Evolutionary conservation across 108 stramenopile genomes (phyloP).

Genomic region (Cylindrotheca fusiformis): DNA sequence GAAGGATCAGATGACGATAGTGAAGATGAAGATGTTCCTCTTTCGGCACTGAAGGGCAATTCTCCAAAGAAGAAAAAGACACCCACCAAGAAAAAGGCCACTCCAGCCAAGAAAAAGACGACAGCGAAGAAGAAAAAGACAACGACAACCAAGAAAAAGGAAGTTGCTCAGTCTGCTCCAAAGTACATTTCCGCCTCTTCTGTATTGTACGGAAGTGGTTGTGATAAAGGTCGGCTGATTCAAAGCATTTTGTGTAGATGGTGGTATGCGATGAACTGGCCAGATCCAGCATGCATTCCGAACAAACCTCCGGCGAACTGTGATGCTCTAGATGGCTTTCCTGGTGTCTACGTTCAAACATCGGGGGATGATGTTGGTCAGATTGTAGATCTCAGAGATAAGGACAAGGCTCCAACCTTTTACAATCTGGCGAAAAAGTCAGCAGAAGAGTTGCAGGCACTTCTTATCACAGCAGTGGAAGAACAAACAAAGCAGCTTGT

Average conservation of each 20-base stretch:
- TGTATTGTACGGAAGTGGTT: constrained; percentile 44
- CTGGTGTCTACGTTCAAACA: constrained; percentile 90
- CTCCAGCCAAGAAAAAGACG: constrained; percentile 40
- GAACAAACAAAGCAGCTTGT: constrained; percentile 68
- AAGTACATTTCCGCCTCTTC: constrained; percentile 48
- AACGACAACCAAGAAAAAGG: constrained; percentile 17
- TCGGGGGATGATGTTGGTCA: constrained; percentile 71
- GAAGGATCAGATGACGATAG: constrained; percentile 42
- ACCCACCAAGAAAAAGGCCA: constrained; percentile 17
- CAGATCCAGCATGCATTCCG: constrained; percentile 50
- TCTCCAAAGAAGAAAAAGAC: constrained; percentile 33
- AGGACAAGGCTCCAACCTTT: constrained; percentile 55
- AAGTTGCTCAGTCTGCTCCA: constrained; percentile 5
- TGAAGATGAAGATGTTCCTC: constrained; percentile 68
- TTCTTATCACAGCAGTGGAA: constrained; percentile 63
- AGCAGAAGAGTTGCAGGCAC: constrained; percentile 61
- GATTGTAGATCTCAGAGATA: constrained; percentile 71
- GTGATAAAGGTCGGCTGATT: constrained; percentile 83
- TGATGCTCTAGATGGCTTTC: constrained; percentile 92
- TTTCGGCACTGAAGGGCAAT: constrained; percentile 46
- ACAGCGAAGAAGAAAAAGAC: constrained; percentile 34
- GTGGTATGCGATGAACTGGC: constrained; percentile 97
- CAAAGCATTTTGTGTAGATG: constrained; percentile 88
- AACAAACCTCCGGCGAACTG: constrained; percentile 61
- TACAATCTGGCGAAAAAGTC: constrained; percentile 65